These are phyloP conservation scores for Naumovozyma baii DNA, from an alignment of 805 yeast genomes.

Conservation along the genomic window DNA sequence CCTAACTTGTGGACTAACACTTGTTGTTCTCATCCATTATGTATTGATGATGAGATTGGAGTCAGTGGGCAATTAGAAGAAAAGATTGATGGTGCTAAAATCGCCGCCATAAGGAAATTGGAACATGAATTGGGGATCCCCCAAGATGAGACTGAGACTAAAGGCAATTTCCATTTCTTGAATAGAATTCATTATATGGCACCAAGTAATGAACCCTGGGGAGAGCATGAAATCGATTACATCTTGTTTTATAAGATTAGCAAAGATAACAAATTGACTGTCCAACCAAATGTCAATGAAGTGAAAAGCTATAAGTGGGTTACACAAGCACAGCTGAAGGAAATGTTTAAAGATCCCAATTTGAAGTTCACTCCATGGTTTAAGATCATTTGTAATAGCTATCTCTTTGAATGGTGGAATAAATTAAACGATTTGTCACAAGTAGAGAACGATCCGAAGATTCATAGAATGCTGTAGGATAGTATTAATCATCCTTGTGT, in stretches of 20 bases:
- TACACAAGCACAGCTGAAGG: constrained; percentile 50
- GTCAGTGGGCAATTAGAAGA: constrained; percentile 35
- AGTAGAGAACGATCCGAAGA: constrained; percentile 34
- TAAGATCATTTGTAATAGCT: constrained; percentile 84
- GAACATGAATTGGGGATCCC: constrained; percentile 87
- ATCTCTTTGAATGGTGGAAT: constrained; percentile 91
- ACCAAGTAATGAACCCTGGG: constrained; percentile 77
- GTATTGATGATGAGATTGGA: constrained; percentile 76
- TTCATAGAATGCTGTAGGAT: constrained; percentile 29
- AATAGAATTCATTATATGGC: constrained; percentile 95
- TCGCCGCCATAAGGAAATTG: constrained; percentile 86
- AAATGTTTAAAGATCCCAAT: constrained; percentile 61
- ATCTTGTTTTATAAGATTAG: constrained; percentile 65
- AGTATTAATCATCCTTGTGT: too few species aligned
- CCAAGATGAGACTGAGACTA: constrained; percentile 44
- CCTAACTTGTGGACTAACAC: constrained; percentile 98
- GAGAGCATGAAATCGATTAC: constrained; percentile 96
- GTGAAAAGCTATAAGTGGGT: constrained; percentile 78
- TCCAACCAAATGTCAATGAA: constrained; percentile 66
- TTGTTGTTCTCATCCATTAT: constrained; percentile 95
- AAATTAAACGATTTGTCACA: constrained; percentile 49
- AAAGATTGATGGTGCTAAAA: constrained; percentile 69
- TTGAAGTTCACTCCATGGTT: constrained; percentile 95
- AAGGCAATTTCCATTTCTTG: constrained; percentile 64
- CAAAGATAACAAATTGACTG: constrained; percentile 36